Conservation (phyloP, 2,329 filamentous ascomycete species). For the Hortaea sp. region DNA sequence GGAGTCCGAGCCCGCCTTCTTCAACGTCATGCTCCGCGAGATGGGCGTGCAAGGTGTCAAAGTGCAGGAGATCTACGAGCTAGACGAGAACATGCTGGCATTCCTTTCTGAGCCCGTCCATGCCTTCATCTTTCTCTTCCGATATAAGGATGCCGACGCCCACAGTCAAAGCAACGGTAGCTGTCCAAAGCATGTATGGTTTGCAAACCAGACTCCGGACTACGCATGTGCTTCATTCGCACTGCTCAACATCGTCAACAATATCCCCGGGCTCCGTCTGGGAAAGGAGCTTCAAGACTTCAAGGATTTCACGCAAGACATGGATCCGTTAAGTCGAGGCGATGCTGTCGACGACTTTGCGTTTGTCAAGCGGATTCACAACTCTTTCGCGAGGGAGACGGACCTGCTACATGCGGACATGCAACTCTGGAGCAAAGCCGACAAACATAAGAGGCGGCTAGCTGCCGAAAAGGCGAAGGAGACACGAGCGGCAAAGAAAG, state of each 20-base stretch:
- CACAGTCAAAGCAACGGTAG: slow-evolving; percentile 39
- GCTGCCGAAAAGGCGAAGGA: slow-evolving; percentile 18
- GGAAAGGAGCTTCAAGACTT: slow-evolving; percentile 63
- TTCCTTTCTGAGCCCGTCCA: slow-evolving; percentile 61
- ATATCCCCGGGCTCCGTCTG: slow-evolving; percentile 55
- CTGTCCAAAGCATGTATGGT: slow-evolving; percentile 68
- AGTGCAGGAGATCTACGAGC: slow-evolving; percentile 63
- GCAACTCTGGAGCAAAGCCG: slow-evolving; percentile 45
- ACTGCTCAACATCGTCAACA: slow-evolving; percentile 88
- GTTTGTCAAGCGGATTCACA: slow-evolving; percentile 74
- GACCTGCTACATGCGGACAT: slow-evolving; percentile 68
- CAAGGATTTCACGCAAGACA: slow-evolving; percentile 57
- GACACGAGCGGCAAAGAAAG: slow-evolving; percentile 20
- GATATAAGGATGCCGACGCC: slow-evolving; percentile 47
- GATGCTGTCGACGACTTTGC: slow-evolving; percentile 63
- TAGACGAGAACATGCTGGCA: slow-evolving; percentile 58
- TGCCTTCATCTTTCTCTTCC: slow-evolving; percentile 82
- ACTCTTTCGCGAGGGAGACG: slow-evolving; percentile 73
- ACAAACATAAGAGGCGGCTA: slow-evolving; percentile 25
- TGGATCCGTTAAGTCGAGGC: slow-evolving; percentile 65
- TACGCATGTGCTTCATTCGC: slow-evolving; percentile 92
- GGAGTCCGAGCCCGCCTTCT: slow-evolving; percentile 80
- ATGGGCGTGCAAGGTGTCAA: slow-evolving; percentile 66
- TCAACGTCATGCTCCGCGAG: slow-evolving; percentile 73
- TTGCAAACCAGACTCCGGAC: slow-evolving; percentile 79